Conservation (phyloP, 2,329 filamentous ascomycete species). For the Fusarium nelsonii region DNA sequence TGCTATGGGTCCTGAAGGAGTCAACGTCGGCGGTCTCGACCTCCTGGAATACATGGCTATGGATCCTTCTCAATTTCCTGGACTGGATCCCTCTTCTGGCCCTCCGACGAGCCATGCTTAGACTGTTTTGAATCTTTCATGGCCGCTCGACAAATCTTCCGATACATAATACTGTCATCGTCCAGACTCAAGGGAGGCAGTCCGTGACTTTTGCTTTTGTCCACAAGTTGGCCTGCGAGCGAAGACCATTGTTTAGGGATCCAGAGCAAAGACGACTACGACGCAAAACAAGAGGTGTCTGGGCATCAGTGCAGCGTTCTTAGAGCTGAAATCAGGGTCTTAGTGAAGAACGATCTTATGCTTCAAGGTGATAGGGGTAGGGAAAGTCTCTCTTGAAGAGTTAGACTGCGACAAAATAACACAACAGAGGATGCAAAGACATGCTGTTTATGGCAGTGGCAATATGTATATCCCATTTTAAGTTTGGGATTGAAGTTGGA, state of each 20-base stretch:
- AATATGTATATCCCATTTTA: background rate
- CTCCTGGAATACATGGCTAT: constrained; percentile 77
- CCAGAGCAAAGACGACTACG: background rate
- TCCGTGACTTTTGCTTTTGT: background rate
- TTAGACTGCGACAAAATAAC: background rate
- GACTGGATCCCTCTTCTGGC: constrained; percentile 48
- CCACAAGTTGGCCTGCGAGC: background rate
- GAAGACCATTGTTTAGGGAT: background rate
- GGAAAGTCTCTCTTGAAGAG: no score
- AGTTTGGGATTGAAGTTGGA: background rate
- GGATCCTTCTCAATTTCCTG: constrained; percentile 61
- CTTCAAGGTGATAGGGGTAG: no score
- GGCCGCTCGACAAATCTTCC: background rate
- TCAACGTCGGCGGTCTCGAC: constrained; percentile 75
- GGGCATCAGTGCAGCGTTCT: background rate
- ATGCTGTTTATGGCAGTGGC: background rate
- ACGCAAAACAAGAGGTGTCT: background rate
- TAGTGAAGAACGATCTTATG: background rate
- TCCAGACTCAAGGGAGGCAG: background rate
- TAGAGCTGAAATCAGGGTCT: background rate
- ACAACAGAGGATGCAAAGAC: background rate
- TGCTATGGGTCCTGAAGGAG: constrained; percentile 75
- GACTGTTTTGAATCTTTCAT: background rate
- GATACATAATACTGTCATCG: background rate
- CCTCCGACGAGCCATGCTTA: constrained; percentile 40